These are phyloP conservation scores for Ampelocalamus luodianensis DNA, from an alignment of 176 grass and related monocot genomes.

Conservation along the genomic window DNA sequence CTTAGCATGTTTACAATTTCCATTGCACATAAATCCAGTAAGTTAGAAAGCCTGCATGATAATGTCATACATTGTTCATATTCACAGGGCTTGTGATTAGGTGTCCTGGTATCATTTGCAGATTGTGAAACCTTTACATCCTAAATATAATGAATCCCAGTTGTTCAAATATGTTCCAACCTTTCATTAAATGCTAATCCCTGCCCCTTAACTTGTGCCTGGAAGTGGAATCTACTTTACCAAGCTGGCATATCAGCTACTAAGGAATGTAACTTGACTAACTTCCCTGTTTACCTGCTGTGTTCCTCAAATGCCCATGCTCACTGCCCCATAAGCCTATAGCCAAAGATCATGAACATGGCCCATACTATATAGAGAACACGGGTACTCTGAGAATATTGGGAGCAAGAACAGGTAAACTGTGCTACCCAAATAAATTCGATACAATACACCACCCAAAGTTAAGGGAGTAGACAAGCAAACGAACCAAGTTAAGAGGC, in stretches of 20 bases:
- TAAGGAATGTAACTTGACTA: not conserved
- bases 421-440: not conserved
- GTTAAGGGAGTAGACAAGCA: not conserved
- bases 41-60: not conserved
- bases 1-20: not conserved
- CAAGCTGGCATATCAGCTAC: conserved; percentile 14
- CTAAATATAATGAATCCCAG: not conserved
- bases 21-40: not conserved
- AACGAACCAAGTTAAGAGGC: not conserved
- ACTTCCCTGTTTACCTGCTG: not conserved
- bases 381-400: not conserved
- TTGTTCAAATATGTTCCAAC: not conserved
- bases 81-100: not conserved
- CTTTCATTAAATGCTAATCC: not conserved
- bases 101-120: too few species aligned
- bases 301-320: not conserved
- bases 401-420: not conserved
- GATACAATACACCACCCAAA: not conserved
- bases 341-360: not conserved
- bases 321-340: not conserved
- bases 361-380: not conserved
- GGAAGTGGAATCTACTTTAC: not conserved
- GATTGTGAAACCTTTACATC: too few species aligned
- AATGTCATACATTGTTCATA: not conserved
- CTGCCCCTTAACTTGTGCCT: not conserved